Conservation (phyloP, 1,284 basidiomycete genomes). For the Lignosus rhinocerotis region DNA sequence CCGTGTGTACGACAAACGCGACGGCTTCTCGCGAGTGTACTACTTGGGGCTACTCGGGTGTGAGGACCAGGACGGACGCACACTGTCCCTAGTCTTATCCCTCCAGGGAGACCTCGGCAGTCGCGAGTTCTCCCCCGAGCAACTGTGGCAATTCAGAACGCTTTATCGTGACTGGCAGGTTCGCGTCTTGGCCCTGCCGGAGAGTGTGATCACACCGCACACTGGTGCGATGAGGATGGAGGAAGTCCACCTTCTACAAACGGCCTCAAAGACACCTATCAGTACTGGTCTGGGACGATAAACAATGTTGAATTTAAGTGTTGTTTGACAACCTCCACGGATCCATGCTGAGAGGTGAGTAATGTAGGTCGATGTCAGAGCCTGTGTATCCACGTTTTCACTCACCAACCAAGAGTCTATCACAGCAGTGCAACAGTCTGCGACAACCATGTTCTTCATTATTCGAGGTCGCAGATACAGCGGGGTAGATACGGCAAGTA, state of each 20-base stretch:
- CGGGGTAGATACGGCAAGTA: slow-evolving; percentile 5
- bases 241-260: neutral
- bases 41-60: neutral
- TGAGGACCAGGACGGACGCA: neutral
- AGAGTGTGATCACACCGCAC: neutral
- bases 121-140: neutral
- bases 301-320: neutral
- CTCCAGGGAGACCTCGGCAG: neutral
- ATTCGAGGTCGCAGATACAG: slow-evolving; percentile 10
- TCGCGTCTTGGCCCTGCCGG: neutral
- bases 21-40: neutral
- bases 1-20: neutral
- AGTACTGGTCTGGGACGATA: neutral
- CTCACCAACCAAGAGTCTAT: too few species aligned
- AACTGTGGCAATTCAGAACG: neutral
- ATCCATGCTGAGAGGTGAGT: too few species aligned
- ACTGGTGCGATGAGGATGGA: neutral
- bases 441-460: slow-evolving; percentile 11
- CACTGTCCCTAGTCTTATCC: neutral
- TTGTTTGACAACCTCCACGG: too few species aligned
- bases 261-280: neutral
- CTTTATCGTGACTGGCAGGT: slow-evolving; percentile 2
- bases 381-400: too few species aligned
- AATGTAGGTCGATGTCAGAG: too few species aligned
- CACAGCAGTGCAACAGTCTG: neutral